Evolutionary conservation across 1,139 yeast species (phyloP).

Genomic region (Scheffersomyces insectosa): DNA sequence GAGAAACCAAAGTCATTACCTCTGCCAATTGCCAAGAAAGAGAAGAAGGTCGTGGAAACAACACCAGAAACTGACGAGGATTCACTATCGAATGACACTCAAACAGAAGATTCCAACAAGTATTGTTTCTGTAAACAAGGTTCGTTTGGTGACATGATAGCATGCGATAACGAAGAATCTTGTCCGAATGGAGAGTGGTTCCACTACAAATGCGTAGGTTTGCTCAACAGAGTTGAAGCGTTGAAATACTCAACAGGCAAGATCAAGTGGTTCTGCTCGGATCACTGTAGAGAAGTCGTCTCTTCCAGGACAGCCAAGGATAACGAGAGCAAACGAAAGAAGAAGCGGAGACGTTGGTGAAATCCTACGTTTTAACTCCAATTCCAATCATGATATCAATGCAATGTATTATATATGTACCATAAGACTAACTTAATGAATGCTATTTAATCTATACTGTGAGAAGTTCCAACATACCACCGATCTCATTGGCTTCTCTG

Average conservation of each 20-base stretch:
- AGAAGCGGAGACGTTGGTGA: conserved; percentile 15
- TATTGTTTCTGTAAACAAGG: conserved; percentile 49
- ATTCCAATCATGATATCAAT: conserved; percentile 1
- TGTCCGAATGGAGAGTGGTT: conserved; percentile 54
- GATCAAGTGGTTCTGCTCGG: conserved; percentile 45
- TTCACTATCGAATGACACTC: conserved; percentile 1
- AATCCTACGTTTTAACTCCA: background rate
- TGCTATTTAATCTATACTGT: conserved; percentile 34
- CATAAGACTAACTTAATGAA: conserved; percentile 4
- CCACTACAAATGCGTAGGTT: conserved; percentile 50
- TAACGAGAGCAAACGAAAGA: conserved; percentile 19
- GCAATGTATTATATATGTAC: conserved; percentile 5
- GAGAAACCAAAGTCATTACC: background rate
- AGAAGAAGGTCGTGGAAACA: conserved; percentile 1
- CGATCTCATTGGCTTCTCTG: conserved; percentile 83
- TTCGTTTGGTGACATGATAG: conserved; percentile 50
- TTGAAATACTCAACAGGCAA: conserved; percentile 38
- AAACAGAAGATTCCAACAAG: conserved; percentile 22
- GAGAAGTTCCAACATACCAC: conserved; percentile 89
- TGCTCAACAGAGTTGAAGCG: conserved; percentile 41
- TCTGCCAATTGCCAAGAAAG: conserved; percentile 1
- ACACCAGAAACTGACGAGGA: conserved; percentile 3
- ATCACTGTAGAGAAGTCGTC: conserved; percentile 26
- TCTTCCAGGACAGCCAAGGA: conserved; percentile 13
- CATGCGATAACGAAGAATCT: conserved; percentile 41